These are phyloP conservation scores for Zygosaccharomyces bailii DNA, from an alignment of 805 yeast species.

Conservation along the genomic window DNA sequence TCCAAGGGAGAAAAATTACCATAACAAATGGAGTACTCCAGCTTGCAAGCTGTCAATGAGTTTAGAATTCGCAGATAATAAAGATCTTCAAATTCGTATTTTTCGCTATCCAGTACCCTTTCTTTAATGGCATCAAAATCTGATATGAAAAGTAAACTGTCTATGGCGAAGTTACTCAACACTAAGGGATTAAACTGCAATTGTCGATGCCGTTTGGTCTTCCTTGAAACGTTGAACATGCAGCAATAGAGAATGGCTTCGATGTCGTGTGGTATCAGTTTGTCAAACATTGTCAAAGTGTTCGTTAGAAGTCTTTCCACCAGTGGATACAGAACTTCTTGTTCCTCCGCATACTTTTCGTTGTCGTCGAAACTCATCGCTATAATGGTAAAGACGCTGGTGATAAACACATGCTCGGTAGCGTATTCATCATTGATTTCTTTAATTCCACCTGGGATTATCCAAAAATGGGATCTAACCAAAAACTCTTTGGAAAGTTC, in stretches of 20 bases:
- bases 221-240: slow-evolving; percentile 51
- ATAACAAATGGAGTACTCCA: slow-evolving; percentile 48
- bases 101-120: slow-evolving; percentile 33
- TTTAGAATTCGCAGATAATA: slow-evolving; percentile 55
- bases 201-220: slow-evolving; percentile 45
- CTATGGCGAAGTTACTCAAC: slow-evolving; percentile 49
- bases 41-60: slow-evolving; percentile 48
- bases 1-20: slow-evolving; percentile 38
- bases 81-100: slow-evolving; percentile 40
- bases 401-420: slow-evolving; percentile 48
- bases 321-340: slow-evolving; percentile 45
- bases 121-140: slow-evolving; percentile 43
- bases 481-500: slow-evolving; percentile 47
- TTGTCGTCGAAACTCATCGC: slow-evolving; percentile 58
- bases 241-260: slow-evolving; percentile 57
- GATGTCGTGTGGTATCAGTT: slow-evolving; percentile 56
- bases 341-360: slow-evolving; percentile 47
- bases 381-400: slow-evolving; percentile 50
- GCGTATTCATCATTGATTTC: slow-evolving; percentile 46
- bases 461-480: slow-evolving; percentile 56
- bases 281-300: slow-evolving; percentile 46
- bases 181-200: slow-evolving; percentile 51
- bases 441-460: slow-evolving; percentile 58
- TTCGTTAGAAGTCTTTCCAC: slow-evolving; percentile 49
- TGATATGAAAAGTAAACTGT: slow-evolving; percentile 46